Percentiles rank a stretch among this genome's conserved stretches.
Evolutionary conservation across 306 rosid species (phyloP).

Genomic region (Vigna hirtella): DNA sequence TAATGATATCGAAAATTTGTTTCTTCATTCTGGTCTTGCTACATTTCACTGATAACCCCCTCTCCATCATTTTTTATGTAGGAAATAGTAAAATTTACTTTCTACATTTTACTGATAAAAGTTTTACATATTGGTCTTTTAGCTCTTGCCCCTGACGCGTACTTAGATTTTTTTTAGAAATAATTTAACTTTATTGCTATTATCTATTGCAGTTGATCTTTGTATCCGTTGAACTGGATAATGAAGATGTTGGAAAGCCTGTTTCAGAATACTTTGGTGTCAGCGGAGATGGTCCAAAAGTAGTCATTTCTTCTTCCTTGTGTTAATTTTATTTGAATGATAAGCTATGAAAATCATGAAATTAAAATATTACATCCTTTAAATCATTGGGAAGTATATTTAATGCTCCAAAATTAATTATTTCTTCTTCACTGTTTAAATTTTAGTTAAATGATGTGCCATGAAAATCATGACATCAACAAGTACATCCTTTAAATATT

Average conservation of each 20-base stretch:
- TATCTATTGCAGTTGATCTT: conserved; percentile 80
- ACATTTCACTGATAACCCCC: conserved; percentile 20
- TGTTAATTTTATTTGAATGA: conserved; percentile 13
- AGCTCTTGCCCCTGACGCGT: background rate
- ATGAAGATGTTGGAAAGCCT: conserved; percentile 92
- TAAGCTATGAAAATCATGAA: conserved; percentile 20
- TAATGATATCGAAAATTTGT: conserved; percentile 23
- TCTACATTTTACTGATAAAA: background rate
- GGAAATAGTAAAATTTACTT: background rate
- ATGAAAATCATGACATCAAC: conserved; percentile 15
- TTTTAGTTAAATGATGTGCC: conserved; percentile 17
- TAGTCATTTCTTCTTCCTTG: conserved; percentile 48
- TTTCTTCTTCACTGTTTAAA: conserved; percentile 38
- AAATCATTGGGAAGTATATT: background rate
- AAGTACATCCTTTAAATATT: conserved; percentile 16
- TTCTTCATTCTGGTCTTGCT: conserved; percentile 13
- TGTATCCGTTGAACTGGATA: conserved; percentile 80
- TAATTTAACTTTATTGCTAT: conserved; percentile 15
- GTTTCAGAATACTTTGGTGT: conserved; percentile 94
- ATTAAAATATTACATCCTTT: conserved; percentile 25
- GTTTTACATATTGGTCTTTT: background rate
- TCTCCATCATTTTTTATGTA: background rate
- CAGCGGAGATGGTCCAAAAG: conserved; percentile 76
- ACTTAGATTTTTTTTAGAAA: background rate
- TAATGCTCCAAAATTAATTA: conserved; percentile 70